Evolutionary conservation across 805 yeast genomes (phyloP), one percentile per base, ranked within the genome.

Genomic region (Scheffersomyces stipitis): DNA sequence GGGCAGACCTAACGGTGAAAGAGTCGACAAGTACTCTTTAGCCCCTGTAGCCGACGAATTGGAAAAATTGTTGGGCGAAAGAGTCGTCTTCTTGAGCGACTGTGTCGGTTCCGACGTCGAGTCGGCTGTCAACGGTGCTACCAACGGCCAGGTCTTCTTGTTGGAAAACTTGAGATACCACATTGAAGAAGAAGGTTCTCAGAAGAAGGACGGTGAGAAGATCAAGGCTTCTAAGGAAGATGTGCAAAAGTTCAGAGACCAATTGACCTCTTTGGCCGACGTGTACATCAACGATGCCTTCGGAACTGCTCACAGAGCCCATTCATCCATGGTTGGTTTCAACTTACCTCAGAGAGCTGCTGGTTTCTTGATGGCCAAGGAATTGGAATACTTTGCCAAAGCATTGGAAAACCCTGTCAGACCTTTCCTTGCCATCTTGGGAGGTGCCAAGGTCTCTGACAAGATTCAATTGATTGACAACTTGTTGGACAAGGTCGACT

Each of bases 251-350:
- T 93, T 93, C 86, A 87, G 99, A 81, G 62, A 80, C 59, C 81
- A 86, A 63, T 81, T 93, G 72, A 86, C 96, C 57, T 73, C 89
- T 39, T 78, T 93, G 60, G 98, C 97, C 52, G 99, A 93, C 60
- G 96, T 93, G 49, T 93, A 93, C 78, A 81, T 93, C 66, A 84
- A 93, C 75, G 99, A 93, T 68, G 98, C 97, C 41, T 93, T 93
- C 61, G 99, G 99, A 69, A 93, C 99, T 48, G 97, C 98, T 40
- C 99, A 93, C 85, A 88, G 99, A 79, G 99, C 99, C 48, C 99
- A 93, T 78, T 89, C 97, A 38, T 93, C 99, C 33, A 91, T 93
- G 90, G 99, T 93, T 59, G 99, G 99, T 63, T 78, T 93, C 56
- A 90, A 91, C 56, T 79, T 88, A 58, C 90, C 95, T 48, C 90